Evolutionary conservation across 192 early-diverging fungal genomes (phyloP), one percentile per base, ranked within the genome.

Genomic region (Borealophlyctis nickersoniae): DNA sequence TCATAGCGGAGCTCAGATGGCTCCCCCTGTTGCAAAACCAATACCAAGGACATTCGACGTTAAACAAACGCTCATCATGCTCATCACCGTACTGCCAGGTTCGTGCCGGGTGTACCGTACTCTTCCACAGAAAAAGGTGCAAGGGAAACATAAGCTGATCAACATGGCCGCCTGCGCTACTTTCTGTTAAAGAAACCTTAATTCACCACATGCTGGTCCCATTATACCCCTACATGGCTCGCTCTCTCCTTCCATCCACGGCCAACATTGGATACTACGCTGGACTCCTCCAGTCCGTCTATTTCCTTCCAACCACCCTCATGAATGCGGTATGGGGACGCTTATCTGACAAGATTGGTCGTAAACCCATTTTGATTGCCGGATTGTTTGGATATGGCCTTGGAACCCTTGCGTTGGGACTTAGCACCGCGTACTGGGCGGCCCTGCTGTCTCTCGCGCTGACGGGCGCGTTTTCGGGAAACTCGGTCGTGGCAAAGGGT

Each of bases 161-260:
- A n/a, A n/a, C n/a, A n/a, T n/a, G n/a, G n/a, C n/a, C n/a, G n/a
- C n/a, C n/a, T n/a, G n/a, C n/a, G n/a, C n/a, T n/a, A n/a, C n/a
- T n/a, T n/a, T n/a, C n/a, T n/a, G n/a, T n/a, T n/a, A n/a, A 58
- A n/a, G n/a, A 74, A 49, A 66, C 70, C 49, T 32, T 74, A 4
- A 70, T 74, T 33, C 73, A 74, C 39, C 69, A 69, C 39, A 72
- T 72, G 74, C 66, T 76, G 30, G 58, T 36, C 0, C 74, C 74
- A 26, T 50, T 68, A 39, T 78, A 78, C 58, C 76, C 76, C 2
- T 78, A 74, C 51, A 78, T 78, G 69, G 67, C 73, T 3, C 23
- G 65, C 7, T 39, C 56, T 19, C 56, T 78, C 16, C 56, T 74
- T 19, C 72, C 69, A 14, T 34, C 27, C 9, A 51, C 48, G 29